These are phyloP conservation scores for Myochromella boudieri DNA, from an alignment of 768 basidiomycete genomes.

Conservation along the genomic window DNA sequence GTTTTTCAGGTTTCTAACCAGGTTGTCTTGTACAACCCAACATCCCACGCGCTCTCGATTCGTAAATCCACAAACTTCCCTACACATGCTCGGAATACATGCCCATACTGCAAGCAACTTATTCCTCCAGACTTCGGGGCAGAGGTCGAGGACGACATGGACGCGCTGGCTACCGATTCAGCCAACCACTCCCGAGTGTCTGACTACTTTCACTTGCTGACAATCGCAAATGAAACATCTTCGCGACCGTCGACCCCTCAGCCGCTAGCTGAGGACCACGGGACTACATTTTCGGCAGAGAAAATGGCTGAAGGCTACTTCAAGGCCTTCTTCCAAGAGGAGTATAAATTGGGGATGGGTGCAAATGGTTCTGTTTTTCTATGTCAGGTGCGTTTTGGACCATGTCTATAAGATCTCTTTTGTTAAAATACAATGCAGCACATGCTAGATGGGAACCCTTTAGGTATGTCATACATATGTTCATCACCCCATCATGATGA, in stretches of 20 bases:
- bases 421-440: constrained; percentile 8
- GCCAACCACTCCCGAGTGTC: constrained; percentile 55
- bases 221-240: constrained; percentile 65
- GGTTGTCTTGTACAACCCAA: constrained; percentile 85
- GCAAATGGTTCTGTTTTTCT: constrained; percentile 90
- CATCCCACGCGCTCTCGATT: constrained; percentile 79
- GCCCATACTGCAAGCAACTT: constrained; percentile 75
- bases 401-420: not conserved
- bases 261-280: constrained; percentile 17
- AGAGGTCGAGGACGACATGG: constrained; percentile 21
- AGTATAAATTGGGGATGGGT: constrained; percentile 89
- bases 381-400: constrained; percentile 61
- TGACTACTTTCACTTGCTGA: constrained; percentile 81
- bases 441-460: constrained; percentile 72
- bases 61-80: constrained; percentile 30
- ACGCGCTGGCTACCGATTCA: constrained; percentile 33
- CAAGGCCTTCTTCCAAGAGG: constrained; percentile 89
- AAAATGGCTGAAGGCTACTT: constrained; percentile 93
- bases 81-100: constrained; percentile 32
- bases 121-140: constrained; percentile 46
- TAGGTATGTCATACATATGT: constrained; percentile 48
- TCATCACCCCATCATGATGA: constrained; percentile 4
- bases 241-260: constrained; percentile 55
- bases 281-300: constrained; percentile 58
- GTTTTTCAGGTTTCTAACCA: constrained; percentile 84